Evolutionary conservation across 345 rosid species (phyloP).

Genomic region (Luvunga scandens): DNA sequence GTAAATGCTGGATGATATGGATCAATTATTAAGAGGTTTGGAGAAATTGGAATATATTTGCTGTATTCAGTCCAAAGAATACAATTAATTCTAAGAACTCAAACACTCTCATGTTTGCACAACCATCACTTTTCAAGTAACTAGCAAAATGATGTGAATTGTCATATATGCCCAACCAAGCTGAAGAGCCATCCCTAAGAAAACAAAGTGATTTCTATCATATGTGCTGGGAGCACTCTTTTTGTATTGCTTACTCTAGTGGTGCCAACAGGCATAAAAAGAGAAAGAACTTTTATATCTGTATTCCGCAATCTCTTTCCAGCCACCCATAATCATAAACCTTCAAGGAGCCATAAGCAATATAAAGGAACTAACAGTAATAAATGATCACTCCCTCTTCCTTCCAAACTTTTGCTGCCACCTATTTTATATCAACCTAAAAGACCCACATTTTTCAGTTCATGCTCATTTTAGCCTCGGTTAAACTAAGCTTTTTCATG

Average conservation of each 20-base stretch:
- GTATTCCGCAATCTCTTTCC: not conserved
- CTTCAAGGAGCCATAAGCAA: not conserved
- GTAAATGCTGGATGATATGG: not conserved
- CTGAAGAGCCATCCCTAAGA: not conserved
- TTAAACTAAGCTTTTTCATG: not conserved
- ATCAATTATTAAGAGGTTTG: not conserved
- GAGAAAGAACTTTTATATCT: not conserved
- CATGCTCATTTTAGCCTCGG: not conserved
- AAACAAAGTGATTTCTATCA: not conserved
- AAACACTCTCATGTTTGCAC: not conserved
- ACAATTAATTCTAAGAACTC: not conserved
- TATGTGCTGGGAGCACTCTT: too few species aligned
- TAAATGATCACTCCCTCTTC: not conserved
- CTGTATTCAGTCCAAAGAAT: not conserved
- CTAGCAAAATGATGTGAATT: not conserved
- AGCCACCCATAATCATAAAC: not conserved
- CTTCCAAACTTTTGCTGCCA: not conserved
- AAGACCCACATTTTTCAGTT: not conserved
- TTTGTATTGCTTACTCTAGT: not conserved
- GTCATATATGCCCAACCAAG: not conserved
- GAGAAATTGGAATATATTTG: not conserved
- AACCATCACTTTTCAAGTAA: not conserved
- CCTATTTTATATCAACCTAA: not conserved
- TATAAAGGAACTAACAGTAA: not conserved
- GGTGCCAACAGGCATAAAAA: not conserved